Conservation (phyloP, 371 early-diverging fungal species). For the Mycotypha africana region DNA sequence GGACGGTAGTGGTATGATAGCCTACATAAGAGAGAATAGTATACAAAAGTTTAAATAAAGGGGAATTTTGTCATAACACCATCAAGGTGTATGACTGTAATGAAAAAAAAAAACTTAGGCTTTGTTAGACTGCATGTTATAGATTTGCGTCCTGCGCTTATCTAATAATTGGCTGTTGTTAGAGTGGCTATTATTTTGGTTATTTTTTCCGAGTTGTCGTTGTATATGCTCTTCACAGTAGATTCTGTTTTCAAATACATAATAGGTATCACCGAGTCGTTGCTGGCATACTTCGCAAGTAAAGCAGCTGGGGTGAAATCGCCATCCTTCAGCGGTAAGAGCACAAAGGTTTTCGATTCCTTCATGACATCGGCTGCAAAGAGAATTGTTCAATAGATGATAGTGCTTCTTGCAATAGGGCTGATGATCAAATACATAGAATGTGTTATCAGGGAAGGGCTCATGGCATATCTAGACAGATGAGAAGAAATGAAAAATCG, state of each 20-base stretch:
- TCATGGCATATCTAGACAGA: constrained; percentile 16
- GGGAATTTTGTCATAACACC: too few species aligned
- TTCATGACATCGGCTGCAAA: constrained; percentile 67
- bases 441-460: constrained; percentile 76
- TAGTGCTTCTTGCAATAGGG: constrained; percentile 81
- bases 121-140: too few species aligned
- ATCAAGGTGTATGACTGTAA: too few species aligned
- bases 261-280: too few species aligned
- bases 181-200: too few species aligned
- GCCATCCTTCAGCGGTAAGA: constrained; percentile 64
- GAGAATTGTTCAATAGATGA: constrained; percentile 70
- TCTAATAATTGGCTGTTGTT: too few species aligned
- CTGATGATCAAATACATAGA: constrained; percentile 73
- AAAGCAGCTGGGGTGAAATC: constrained; percentile 38
- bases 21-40: too few species aligned
- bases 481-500: constrained; percentile 20
- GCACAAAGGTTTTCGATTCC: constrained; percentile 84
- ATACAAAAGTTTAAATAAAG: too few species aligned
- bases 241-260: too few species aligned
- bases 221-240: not conserved
- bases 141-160: too few species aligned
- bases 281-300: constrained; percentile 21
- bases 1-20: too few species aligned
- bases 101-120: too few species aligned
- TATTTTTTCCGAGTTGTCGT: constrained; percentile 2